Evolutionary conservation across 805 yeast genomes (phyloP), one percentile per base, ranked within the genome.

Genomic region (Metschnikowia borealis): DNA sequence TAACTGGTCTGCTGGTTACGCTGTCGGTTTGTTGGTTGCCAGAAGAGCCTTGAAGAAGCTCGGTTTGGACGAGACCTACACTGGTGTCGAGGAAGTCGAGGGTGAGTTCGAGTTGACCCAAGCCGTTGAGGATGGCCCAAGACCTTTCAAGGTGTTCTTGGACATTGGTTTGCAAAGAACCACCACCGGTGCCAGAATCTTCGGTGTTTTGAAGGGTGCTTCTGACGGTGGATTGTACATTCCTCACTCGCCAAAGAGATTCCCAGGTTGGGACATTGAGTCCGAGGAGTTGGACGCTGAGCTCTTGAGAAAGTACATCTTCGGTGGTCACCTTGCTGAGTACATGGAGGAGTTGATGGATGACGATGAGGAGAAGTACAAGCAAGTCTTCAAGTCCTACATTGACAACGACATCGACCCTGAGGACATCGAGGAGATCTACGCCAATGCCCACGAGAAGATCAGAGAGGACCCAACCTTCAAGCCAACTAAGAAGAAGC

Each of bases 201-300:
- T 94, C 71, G 99, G 98, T 89, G 97, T 94, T 73, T 82, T 94
- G 72, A 94, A 94, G 87, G 99, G 99, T 87, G 99, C 99, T 71
- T 92, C 98, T 61, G 99, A 94, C 76, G 99, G 99, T 88, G 99
- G 99, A 69, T 83, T 94, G 70, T 89, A 87, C 91, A 82, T 94
- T 73, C 99, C 99, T 66, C 99, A 94, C 91, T 89, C 96, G 67
- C 88, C 96, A 73, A 91, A 91, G 85, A 91, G 99, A 87, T 94
- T 91, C 96, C 99, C 99, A 79, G 99, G 99, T 82, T 94, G 92
- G 96, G 99, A 94, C 79, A 89, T 92, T 69, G 99, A 94, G 83
- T 71, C 86, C 68, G 96, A 94, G 83, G 99, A 94, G 82, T 85
- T 94, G 69, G 99, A 94, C 74, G 89, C 97, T 68, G 99, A 94